Evolutionary conservation across 2,329 filamentous ascomycete genomes (phyloP), one percentile per base, ranked within the genome.

Genomic region (Pyrenophora seminiperda): DNA sequence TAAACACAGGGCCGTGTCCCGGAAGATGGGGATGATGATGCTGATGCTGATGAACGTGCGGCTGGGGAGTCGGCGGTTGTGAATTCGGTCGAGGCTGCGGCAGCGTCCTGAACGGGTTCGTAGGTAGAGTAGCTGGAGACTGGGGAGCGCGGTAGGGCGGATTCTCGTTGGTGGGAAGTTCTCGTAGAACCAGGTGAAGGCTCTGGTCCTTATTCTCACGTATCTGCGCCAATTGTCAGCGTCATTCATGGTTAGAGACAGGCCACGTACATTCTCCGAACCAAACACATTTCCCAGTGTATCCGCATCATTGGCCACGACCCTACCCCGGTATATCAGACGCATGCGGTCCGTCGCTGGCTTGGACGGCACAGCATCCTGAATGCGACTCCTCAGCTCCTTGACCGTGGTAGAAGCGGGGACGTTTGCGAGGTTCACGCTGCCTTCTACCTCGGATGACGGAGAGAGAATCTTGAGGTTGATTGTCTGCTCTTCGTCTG

Each of bases 311-410:
- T 80, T 75, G 5, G 75, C 64, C 5, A 86, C 74, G 20, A 79
- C 76, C 47, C 79, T 75, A 15, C 84, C 84, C 41, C 77, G 73
- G 58, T 84, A 85, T 15, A 86, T 84, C 50, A 87, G 66, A 34
- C 82, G 76, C 71, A 86, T 83, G 34, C 74, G 70, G 33, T 73
- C 72, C 4, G 65, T 58, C 5, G 61, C 54, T 5, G 73, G 73
- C 38, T 61, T 62, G 2, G 66, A 67, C 31, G 79, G 74, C n/a
- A 84, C 66, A 7, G 74, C 68, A 50, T 78, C 63, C 38, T 78
- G 74, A 47, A 87, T 81, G 45, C 73, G 76, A 34, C 73, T 62
- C 56, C 82, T 83, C n/a, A 87, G 71, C 41, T 78, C 73, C 15
- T 70, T 75, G 39, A 87, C 67, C 2, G 79, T 84, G 2, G 67